Evolutionary conservation across 1,284 basidiomycete genomes (phyloP), one percentile per base, ranked within the genome.

Genomic region (Puccinia polysora): DNA sequence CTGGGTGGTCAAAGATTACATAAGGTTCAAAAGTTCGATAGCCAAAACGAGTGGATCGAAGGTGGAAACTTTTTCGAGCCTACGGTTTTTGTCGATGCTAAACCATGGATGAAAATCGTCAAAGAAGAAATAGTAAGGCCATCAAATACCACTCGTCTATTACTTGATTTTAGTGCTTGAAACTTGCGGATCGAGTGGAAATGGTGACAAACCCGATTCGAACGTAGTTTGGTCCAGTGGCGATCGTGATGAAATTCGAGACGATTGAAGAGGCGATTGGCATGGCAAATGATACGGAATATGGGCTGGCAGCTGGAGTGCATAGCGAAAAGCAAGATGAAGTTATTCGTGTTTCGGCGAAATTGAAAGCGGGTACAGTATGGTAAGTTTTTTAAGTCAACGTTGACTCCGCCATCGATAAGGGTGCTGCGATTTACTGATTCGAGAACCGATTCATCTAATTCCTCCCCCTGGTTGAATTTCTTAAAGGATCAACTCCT

Each of bases 251-350:
- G 32, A 75, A 65, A 30, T 78, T 78, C 65, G 62, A 75, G 1
- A 77, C 74, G 12, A 75, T 77, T 28, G 56, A 76, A 60, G 76
- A 78, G 65, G 89, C 85, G 1, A 85, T 95, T 75, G 77, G 83
- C 43, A 81, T 91, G 49, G 91, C 91, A 47, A 94, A 94, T 78
- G 85, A 88, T 77, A 92, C 90, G 1, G 84, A 82, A 53, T 95
- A 94, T 79, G 92, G 93, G 25, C 84, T 96, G 32, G 92, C 88
- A 20, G 91, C 92, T 2, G 91, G 89, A 14, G 81, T 95, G 34
- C 90, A 94, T 80, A 92, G 91, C 36, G 52, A 84, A 78, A 89
- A 94, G 81, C 87, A 88, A n/a, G 86, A 84, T 75, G 91, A 94
- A 80, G 90, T 89, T 77, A 89, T 90, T 84, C 85, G 92, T 43